Base-by-base conservation (phyloP, 2,329 filamentous ascomycete species). In the Microcera coccophila region DNA sequence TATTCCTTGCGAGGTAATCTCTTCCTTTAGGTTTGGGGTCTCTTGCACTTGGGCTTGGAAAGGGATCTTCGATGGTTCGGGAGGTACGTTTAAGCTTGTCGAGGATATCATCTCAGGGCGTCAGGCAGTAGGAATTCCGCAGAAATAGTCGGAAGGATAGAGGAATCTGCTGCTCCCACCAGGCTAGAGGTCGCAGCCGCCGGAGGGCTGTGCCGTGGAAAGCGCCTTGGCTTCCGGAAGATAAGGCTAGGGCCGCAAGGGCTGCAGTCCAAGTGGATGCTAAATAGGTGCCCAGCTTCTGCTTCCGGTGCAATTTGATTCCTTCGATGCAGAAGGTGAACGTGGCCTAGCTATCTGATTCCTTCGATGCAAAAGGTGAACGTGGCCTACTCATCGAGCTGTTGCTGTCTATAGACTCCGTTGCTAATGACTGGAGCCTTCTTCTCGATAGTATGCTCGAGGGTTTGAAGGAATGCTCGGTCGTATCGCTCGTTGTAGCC, bases 341-440 rank as follows among this genome's bases (percentile, higher is more conserved):
- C 22, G n/a, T n/a, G n/a, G n/a, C n/a, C 31, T 19, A 1, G 32
- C 31, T 1, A 7, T 28, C 2, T 20, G 11, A 26, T 5, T 3
- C 35, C 35, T 15, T 42, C 35, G 8, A 33, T n/a, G n/a, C 19
- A 42, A 19, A 42, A 32, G 17, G 11, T 24, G 18, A 42, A 42
- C 5, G 17, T 33, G 8, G 40, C 34, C 40, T 26, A 42, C 11
- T 42, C 34, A 4, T 17, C 19, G 1, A 26, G 4, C 2, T 14
- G 4, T 4, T 32, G 22, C 3, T 14, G 18, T 8, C 35, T 28
- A 14, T 17, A 16, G 16, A 26, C 18, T 12, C 22, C 39, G 5
- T 19, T 14, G 12, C 35, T n/a, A 12, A n/a, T 3, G 15, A 14
- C 11, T 1, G 34, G 34, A 3, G 24, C 11, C 10, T n/a, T 31